Conservation (phyloP, 192 early-diverging fungal genomes). For the Thoreauomyces humboldtii region DNA sequence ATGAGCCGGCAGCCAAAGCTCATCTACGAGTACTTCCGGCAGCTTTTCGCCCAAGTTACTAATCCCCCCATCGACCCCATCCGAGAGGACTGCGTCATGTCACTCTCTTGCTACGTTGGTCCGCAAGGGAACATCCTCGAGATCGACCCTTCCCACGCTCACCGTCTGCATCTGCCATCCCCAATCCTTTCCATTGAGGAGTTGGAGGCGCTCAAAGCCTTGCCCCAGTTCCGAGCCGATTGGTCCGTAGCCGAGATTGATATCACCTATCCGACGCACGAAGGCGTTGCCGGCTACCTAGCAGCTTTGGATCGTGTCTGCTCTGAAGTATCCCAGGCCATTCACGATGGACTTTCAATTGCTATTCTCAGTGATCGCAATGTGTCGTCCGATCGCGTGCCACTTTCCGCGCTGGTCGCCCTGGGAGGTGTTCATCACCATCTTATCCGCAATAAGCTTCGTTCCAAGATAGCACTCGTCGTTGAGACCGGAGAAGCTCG, state of each 20-base stretch:
- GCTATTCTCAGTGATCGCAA: slow-evolving; percentile 80
- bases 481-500: slow-evolving; percentile 92
- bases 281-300: slow-evolving; percentile 79
- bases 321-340: slow-evolving; percentile 76
- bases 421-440: slow-evolving; percentile 93
- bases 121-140: slow-evolving; percentile 93
- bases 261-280: slow-evolving; percentile 74
- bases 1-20: slow-evolving; percentile 82
- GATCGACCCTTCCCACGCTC: slow-evolving; percentile 73
- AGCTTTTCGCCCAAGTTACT: slow-evolving; percentile 97
- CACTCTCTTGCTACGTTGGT: slow-evolving; percentile 89
- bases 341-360: slow-evolving; percentile 75
- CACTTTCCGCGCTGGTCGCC: slow-evolving; percentile 83
- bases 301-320: slow-evolving; percentile 84
- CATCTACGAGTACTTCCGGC: slow-evolving; percentile 95
- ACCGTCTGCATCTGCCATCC: slow-evolving; percentile 76
- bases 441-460: slow-evolving; percentile 82
- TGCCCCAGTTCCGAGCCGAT: slow-evolving; percentile 60
- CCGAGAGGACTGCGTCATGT: slow-evolving; percentile 98
- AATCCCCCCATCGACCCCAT: slow-evolving; percentile 99
- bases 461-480: slow-evolving; percentile 82
- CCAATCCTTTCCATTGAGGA: slow-evolving; percentile 85
- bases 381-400: slow-evolving; percentile 63
- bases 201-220: slow-evolving; percentile 71
- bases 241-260: slow-evolving; percentile 85